Percentiles rank a stretch among this genome's conserved stretches.
phyloP scores from a whole-genome alignment of 1,139 yeast species.

The Zygosaccharomyces sapae region DNA sequence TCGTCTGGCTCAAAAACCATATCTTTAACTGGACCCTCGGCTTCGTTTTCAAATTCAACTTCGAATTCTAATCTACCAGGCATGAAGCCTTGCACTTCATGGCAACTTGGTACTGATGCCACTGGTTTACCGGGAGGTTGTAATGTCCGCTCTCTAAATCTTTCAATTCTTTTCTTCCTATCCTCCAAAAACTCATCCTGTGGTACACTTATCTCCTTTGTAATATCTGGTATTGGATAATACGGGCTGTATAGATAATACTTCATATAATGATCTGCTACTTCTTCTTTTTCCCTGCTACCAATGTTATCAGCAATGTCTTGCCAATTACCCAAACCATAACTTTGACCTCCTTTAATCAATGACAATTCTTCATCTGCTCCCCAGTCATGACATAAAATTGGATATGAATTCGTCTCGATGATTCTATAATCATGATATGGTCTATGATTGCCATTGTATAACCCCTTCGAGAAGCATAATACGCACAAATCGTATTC shows the following conservation, averaged over 20 bases:
- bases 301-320: slow-evolving; percentile 95
- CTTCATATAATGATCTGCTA: slow-evolving; percentile 70
- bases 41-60: slow-evolving; percentile 93
- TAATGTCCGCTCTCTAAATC: slow-evolving; percentile 59
- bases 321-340: slow-evolving; percentile 96
- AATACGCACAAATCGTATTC: slow-evolving; percentile 97
- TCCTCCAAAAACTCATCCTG: slow-evolving; percentile 67
- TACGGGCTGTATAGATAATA: slow-evolving; percentile 63
- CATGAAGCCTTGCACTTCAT: slow-evolving; percentile 96
- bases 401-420: slow-evolving; percentile 93
- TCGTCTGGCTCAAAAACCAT: slow-evolving; percentile 95
- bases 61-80: slow-evolving; percentile 98
- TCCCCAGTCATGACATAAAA: slow-evolving; percentile 90
- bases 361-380: slow-evolving; percentile 92
- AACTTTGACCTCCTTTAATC: slow-evolving; percentile 86
- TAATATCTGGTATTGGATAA: slow-evolving; percentile 82
- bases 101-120: slow-evolving; percentile 93
- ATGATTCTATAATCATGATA: slow-evolving; percentile 89
- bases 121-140: slow-evolving; percentile 85
- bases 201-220: slow-evolving; percentile 59
- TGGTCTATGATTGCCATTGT: slow-evolving; percentile 84
- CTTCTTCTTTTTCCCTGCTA: slow-evolving; percentile 87
- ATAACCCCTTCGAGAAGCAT: slow-evolving; percentile 82
- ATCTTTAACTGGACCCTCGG: slow-evolving; percentile 89
- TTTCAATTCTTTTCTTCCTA: slow-evolving; percentile 69